Evolutionary conservation across 768 basidiomycete species (phyloP).

Genomic region (Serpula lacrymans): DNA sequence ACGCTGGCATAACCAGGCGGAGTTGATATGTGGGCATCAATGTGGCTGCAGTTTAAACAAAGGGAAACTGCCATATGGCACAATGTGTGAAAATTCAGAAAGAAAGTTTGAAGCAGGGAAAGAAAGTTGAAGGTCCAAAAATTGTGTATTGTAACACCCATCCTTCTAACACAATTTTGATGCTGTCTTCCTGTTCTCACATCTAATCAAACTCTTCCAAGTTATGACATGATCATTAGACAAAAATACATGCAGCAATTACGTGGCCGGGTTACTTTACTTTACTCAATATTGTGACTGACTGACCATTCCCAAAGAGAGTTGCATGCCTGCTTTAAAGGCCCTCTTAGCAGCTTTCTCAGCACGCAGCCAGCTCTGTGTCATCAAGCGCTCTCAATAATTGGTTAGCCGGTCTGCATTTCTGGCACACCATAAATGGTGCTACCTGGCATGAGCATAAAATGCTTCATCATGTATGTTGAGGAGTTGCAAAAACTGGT

Average conservation of each 20-base stretch:
- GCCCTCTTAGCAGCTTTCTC: conserved; percentile 26
- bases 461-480: conserved; percentile 3
- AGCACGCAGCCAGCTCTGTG: conserved; percentile 9
- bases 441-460: conserved; percentile 35
- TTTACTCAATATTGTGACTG: conserved; percentile 38
- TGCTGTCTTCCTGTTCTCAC: neutral
- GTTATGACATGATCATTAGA: conserved; percentile 14
- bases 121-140: too few relatives aligned
- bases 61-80: too few relatives aligned
- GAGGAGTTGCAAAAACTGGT: conserved; percentile 3
- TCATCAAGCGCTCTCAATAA: conserved; percentile 20
- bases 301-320: conserved; percentile 24
- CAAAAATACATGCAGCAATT: conserved; percentile 16
- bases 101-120: too few relatives aligned
- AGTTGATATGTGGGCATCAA: too few relatives aligned
- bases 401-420: conserved; percentile 33
- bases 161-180: conserved; percentile 1
- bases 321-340: conserved; percentile 27
- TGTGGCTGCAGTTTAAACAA: too few relatives aligned
- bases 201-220: neutral
- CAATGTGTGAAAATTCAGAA: too few relatives aligned
- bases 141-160: too few relatives aligned
- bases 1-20: too few relatives aligned
- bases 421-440: conserved; percentile 34
- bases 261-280: conserved; percentile 28